Evolutionary conservation across 1,139 yeast genomes (phyloP).

Genomic region (Chernovozyma sophiae-reginae): DNA sequence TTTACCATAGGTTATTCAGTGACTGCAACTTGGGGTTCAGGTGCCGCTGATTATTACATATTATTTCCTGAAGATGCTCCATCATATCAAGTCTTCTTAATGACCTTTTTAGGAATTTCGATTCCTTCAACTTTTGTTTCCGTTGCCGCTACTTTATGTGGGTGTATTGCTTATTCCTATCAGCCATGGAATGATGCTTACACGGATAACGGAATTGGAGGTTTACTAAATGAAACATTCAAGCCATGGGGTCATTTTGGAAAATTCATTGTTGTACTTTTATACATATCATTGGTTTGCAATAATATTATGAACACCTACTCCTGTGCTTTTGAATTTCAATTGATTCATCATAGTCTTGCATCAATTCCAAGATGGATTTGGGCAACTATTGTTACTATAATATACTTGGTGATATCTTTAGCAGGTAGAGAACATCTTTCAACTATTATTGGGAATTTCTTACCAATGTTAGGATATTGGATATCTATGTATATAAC

Average conservation of each 20-base stretch:
- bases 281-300: conserved; percentile 32
- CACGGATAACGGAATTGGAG: conserved; percentile 20
- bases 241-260: conserved; percentile 25
- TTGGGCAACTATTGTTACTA: conserved; percentile 20
- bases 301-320: conserved; percentile 34
- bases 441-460: conserved; percentile 21
- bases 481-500: conserved; percentile 26
- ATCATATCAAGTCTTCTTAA: conserved; percentile 14
- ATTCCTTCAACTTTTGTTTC: conserved; percentile 26
- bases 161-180: conserved; percentile 21
- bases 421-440: conserved; percentile 20
- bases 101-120: conserved; percentile 21
- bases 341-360: conserved; percentile 17
- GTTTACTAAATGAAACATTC: conserved; percentile 18
- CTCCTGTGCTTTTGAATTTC: conserved; percentile 23
- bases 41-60: conserved; percentile 26
- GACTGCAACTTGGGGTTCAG: conserved; percentile 26
- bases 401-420: conserved; percentile 19
- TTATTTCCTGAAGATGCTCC: conserved; percentile 22
- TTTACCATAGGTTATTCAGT: conserved; percentile 24
- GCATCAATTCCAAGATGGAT: conserved; percentile 22
- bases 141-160: conserved; percentile 20
- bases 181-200: conserved; percentile 24
- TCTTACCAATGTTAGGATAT: conserved; percentile 26
- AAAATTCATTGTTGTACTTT: conserved; percentile 29